Conservation (phyloP, 202 grass and related monocot genomes). For the Panicum hallii region DNA sequence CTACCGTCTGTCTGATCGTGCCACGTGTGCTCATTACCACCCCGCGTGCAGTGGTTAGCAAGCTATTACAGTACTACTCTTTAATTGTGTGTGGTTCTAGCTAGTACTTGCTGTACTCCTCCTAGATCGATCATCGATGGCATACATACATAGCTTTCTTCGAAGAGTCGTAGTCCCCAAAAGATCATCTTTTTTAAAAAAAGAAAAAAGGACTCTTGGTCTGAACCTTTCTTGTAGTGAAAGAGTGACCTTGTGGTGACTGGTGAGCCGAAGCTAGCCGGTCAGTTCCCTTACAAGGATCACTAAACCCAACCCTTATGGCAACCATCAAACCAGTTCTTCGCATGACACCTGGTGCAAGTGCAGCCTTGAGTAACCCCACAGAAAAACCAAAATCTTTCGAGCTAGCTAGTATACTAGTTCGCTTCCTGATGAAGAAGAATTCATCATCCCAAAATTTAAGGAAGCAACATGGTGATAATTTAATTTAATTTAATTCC, state of each 20-base stretch:
- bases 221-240: slow-evolving; percentile 49
- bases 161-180: slow-evolving; percentile 23
- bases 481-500: background rate
- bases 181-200: too few species aligned
- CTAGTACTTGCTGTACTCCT: background rate
- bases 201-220: background rate
- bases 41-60: background rate
- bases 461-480: background rate
- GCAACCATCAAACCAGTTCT: slow-evolving; percentile 1
- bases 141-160: slow-evolving; percentile 27
- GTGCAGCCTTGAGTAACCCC: slow-evolving; percentile 36
- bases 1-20: background rate
- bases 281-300: slow-evolving; percentile 55
- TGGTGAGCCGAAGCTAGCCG: slow-evolving; percentile 45
- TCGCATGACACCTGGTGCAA: slow-evolving; percentile 12
- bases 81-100: background rate
- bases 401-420: background rate
- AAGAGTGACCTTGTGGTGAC: slow-evolving; percentile 44
- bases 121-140: background rate
- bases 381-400: background rate
- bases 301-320: slow-evolving; percentile 8
- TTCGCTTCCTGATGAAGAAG: background rate
- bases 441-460: background rate
- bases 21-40: slow-evolving; percentile 17
- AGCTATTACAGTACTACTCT: background rate